Base-by-base conservation (phyloP, 495 filamentous ascomycete genomes). In the Tuber magnatum region DNA sequence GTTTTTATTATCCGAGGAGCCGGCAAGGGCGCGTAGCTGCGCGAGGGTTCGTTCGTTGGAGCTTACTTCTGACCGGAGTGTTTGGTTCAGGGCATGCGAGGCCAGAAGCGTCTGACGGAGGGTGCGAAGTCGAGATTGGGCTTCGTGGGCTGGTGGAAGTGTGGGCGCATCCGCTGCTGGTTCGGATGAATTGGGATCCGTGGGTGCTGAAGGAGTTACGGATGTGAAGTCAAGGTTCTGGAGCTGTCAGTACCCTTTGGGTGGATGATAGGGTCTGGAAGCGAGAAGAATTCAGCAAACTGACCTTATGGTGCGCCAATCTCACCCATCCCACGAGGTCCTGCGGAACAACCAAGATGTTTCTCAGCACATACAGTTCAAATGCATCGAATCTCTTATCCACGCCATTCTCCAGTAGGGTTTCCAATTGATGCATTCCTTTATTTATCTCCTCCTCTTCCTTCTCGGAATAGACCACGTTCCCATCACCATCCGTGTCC, bases 341-440 rank as follows among this genome's bases (percentile, higher is more conserved):
- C 44, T 89, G 86, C 1, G 90, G 89, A 44, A 97, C 89, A 16
- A 88, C 90, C 78, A 99, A 85, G 75, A 97, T 92, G 83, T 97
- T 97, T 76, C 95, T 87, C 85, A 99, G 85, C 40, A 91, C 90
- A 83, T 92, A 97, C 42, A 94, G 88, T 82, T 94, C 92, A 71
- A 94, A 88, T 73, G 89, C 90, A 81, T 94, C 92, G 77, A 94
- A 94, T 42, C 90, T 89, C 83, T 88, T 90, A 76, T 94, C 92
- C 20, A 93, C 88, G 56, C 91, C 92, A 35, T 87, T 84, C 77
- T 92, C 91, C n/a, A 98, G 88, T n/a, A 99, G 86, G 5, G 94
- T 97, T 83, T 99, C 96, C 35, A 99, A 87, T 84, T 97, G 90
- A 83, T 97, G 94, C 56, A 94, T 87, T 39, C 95, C 95, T 82